Conservation (phyloP, 2,329 filamentous ascomycete species). For the Aspergillus floridensis region DNA sequence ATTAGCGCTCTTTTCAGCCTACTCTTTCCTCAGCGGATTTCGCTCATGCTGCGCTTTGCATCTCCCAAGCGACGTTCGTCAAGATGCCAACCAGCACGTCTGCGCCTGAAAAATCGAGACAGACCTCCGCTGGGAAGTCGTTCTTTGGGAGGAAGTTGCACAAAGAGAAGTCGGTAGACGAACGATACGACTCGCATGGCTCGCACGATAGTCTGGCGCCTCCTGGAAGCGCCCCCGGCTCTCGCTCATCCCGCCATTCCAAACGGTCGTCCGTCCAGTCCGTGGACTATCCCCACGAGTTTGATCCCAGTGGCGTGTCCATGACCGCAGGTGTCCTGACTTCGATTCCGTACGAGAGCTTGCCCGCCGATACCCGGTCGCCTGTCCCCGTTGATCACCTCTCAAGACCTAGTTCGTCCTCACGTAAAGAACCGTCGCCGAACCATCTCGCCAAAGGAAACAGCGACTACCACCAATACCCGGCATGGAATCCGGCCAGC, state of each 20-base stretch:
- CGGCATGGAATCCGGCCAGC: constrained; percentile 61
- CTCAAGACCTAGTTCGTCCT: constrained; percentile 60
- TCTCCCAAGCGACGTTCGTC: constrained; percentile 32
- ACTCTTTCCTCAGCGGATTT: constrained; percentile 7
- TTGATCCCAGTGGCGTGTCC: constrained; percentile 61
- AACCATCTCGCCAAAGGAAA: constrained; percentile 78
- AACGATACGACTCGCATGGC: constrained; percentile 59
- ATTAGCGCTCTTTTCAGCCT: no score
- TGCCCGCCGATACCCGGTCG: constrained; percentile 63
- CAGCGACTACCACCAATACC: constrained; percentile 86
- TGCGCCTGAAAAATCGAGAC: constrained; percentile 73
- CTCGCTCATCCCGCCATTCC: constrained; percentile 70
- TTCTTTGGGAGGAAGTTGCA: constrained; percentile 79
- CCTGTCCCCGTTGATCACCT: constrained; percentile 72
- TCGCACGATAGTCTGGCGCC: constrained; percentile 60
- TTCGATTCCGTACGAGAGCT: constrained; percentile 79
- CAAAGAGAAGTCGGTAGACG: constrained; percentile 72
- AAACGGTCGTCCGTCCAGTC: constrained; percentile 71
- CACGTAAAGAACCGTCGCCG: constrained; percentile 70
- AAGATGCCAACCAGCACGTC: constrained; percentile 58
- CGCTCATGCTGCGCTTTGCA: constrained; percentile 37
- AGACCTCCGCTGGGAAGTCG: constrained; percentile 75
- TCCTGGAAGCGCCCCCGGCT: constrained; percentile 60
- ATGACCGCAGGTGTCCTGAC: constrained; percentile 80
- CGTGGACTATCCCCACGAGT: constrained; percentile 64